A percentile compares a stretch with the other conserved stretches of the same genome.
Conservation (phyloP, 495 filamentous ascomycete genomes). For the Cladorrhinum samala region DNA sequence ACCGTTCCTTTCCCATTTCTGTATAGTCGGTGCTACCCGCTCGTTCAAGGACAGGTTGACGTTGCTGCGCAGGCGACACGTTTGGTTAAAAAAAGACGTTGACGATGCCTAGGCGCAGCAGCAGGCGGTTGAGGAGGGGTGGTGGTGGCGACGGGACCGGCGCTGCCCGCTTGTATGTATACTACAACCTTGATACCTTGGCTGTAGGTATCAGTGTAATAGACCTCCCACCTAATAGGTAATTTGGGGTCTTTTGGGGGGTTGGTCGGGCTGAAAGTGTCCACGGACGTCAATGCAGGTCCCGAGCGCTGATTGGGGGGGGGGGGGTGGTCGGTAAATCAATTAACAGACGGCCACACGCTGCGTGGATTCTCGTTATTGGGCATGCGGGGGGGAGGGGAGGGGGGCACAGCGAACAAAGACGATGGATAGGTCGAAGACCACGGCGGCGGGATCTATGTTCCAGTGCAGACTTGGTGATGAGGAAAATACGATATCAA, state of each 20-base stretch:
- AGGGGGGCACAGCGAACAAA: constrained; percentile 2
- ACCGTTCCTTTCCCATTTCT: constrained; percentile 16
- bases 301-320: constrained; percentile 25
- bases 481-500: background rate
- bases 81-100: background rate
- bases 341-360: constrained; percentile 20
- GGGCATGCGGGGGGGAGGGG: constrained; percentile 13
- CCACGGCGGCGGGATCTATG: background rate
- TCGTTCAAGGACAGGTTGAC: constrained; percentile 5
- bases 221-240: constrained; percentile 14
- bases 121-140: background rate
- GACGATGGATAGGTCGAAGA: background rate
- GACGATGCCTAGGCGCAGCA: background rate
- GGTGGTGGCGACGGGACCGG: background rate
- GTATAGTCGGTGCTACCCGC: background rate
- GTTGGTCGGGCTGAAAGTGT: constrained; percentile 17
- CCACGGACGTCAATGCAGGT: constrained; percentile 16
- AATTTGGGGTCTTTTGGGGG: background rate
- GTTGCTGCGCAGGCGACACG: no score
- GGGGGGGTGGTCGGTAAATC: no score
- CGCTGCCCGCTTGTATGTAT: background rate
- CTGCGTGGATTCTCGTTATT: constrained; percentile 28
- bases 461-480: background rate
- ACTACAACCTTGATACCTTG: background rate
- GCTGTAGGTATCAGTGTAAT: background rate